Evolutionary conservation across 2,329 filamentous ascomycete species (phyloP), one percentile per base, ranked within the genome.

Genomic region (Penicillium sp.): DNA sequence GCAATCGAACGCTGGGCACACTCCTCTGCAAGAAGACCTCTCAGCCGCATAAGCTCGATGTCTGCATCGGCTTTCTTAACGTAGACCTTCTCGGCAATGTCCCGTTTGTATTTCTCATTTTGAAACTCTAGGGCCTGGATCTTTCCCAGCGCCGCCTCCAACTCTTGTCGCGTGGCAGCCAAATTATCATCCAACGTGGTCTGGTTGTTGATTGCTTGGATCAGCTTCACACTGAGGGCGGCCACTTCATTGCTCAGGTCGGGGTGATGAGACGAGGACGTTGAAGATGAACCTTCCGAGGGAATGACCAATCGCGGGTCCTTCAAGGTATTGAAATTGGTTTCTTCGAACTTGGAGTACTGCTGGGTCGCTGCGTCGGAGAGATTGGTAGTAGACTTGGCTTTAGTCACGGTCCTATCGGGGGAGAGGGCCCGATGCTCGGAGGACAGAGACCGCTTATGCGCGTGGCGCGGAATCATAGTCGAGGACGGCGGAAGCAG

Each of bases 171-270:
- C 17, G 93, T 91, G 56, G 88, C 88, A 54, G 92, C 90, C 19
- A 99, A 83, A 12, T 88, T 91, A 77, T 99, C 95, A 77, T 98
- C 95, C 49, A 99, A 85, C 24, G 86, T 89, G 8, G 93, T 97
- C 78, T 97, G 93, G 77, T 96, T 91, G 75, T 99, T 99, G 79
- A 99, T 97, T 49, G 95, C 94, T 73, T 95, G 94, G 70, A 99
- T 94, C 65, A 99, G 88, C 78, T 99, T 99, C 53, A 93, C 94
- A 79, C 93, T 98, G 35, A 99, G 83, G 7, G 91, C 88, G 8
- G 94, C 91, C 30, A 99, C 92, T 78, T 98, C 95, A 67, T 84
- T 83, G 74, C 85, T 89, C 47, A 89, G 74, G 69, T 89, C 87
- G 22, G 85, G 86, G 68, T 88, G 84, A 65, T 79, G 79, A 8